These are phyloP conservation scores for Verticillium zaregamsianum DNA, from an alignment of 2,329 filamentous ascomycete species.

Conservation along the genomic window DNA sequence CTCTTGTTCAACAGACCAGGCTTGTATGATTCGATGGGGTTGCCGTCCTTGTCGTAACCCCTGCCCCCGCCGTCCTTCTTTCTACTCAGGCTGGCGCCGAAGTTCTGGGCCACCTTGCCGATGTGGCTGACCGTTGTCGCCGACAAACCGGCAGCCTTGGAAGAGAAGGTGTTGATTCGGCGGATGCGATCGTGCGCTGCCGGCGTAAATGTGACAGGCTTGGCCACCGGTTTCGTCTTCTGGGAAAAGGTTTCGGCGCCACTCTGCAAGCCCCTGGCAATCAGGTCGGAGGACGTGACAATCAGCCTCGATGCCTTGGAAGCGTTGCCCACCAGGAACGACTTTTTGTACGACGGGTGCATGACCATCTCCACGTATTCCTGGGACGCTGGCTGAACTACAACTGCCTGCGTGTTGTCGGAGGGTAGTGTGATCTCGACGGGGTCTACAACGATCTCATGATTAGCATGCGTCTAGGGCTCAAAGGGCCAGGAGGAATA, in stretches of 20 bases:
- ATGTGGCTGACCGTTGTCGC: conserved; percentile 85
- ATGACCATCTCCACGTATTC: conserved; percentile 73
- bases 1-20: conserved; percentile 93
- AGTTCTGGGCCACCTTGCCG: conserved; percentile 79
- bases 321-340: conserved; percentile 80
- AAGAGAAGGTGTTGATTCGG: conserved; percentile 84
- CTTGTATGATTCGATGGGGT: conserved; percentile 65
- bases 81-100: conserved; percentile 69
- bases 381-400: conserved; percentile 61
- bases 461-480: neutral
- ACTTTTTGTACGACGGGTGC: conserved; percentile 90
- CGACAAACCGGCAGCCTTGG: conserved; percentile 72
- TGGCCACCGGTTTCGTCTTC: conserved; percentile 70
- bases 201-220: conserved; percentile 84
- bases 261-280: conserved; percentile 72
- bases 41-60: conserved; percentile 68
- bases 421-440: conserved; percentile 73
- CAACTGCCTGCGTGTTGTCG: conserved; percentile 60
- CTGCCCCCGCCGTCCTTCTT: conserved; percentile 49
- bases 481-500: neutral
- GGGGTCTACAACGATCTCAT: conserved; percentile 50
- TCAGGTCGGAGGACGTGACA: conserved; percentile 77
- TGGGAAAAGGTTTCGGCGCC: conserved; percentile 78
- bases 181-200: conserved; percentile 81
- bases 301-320: conserved; percentile 86